These are phyloP conservation scores for Colletotrichum simmondsii DNA, from an alignment of 2,329 filamentous ascomycete genomes.

Conservation along the genomic window DNA sequence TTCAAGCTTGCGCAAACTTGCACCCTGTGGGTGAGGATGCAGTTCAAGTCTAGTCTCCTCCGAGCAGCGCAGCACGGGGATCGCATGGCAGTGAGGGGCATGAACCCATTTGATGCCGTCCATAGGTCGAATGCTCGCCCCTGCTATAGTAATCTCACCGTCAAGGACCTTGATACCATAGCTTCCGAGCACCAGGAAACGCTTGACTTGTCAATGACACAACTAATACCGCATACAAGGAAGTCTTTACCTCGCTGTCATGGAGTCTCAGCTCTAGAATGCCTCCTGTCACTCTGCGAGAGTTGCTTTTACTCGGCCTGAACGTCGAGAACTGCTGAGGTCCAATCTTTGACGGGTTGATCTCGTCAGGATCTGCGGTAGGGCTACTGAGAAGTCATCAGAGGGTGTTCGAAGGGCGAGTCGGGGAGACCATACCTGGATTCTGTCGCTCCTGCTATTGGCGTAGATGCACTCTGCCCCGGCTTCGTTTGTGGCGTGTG, in stretches of 20 bases:
- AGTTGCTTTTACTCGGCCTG: slow-evolving; percentile 55
- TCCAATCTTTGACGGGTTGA: not conserved
- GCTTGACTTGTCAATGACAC: slow-evolving; percentile 51
- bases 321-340: slow-evolving; percentile 56
- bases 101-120: slow-evolving; percentile 65
- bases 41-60: slow-evolving; percentile 66
- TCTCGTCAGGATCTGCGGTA: not conserved
- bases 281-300: slow-evolving; percentile 51
- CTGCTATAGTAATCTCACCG: slow-evolving; percentile 73
- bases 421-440: not conserved
- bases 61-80: slow-evolving; percentile 72
- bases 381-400: not conserved
- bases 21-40: slow-evolving; percentile 60
- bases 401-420: not conserved
- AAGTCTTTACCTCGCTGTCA: slow-evolving; percentile 58
- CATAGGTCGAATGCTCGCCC: slow-evolving; percentile 67
- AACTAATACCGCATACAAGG: not conserved
- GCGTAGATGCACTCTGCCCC: not conserved
- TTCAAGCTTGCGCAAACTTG: slow-evolving; percentile 63
- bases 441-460: not conserved
- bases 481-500: not conserved
- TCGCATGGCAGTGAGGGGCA: slow-evolving; percentile 75
- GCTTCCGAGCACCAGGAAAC: slow-evolving; percentile 73
- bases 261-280: slow-evolving; percentile 54
- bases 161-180: slow-evolving; percentile 71